phyloP scores from a whole-genome alignment of 257 asterid genomes.

The Oldenlandia corymbosa region DNA sequence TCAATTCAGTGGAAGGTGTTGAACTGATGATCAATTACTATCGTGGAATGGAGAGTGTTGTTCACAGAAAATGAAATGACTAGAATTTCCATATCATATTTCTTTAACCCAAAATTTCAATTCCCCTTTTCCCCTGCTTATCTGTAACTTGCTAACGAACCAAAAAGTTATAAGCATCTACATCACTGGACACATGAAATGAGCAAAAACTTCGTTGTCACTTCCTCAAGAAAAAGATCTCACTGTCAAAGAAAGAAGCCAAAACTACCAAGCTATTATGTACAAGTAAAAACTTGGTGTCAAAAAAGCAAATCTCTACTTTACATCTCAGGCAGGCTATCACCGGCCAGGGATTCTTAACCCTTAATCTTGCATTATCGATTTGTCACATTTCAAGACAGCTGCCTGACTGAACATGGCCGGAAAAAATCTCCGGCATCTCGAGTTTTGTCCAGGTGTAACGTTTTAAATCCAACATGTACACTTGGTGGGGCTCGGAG shows the following conservation, averaged over 20 bases:
- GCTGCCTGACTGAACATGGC: constrained; percentile 72
- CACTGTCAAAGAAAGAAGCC: neutral
- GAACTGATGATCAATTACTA: neutral
- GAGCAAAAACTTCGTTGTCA: too few species aligned
- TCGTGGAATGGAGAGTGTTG: neutral
- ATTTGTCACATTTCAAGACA: constrained; percentile 43
- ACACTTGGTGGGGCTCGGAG: constrained; percentile 32
- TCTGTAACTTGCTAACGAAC: too few species aligned
- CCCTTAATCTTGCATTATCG: neutral
- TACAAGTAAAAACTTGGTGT: neutral
- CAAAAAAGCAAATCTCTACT: too few species aligned
- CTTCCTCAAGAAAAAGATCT: too few species aligned
- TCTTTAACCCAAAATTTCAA: too few species aligned
- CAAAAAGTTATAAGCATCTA: neutral
- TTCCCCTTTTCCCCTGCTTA: neutral
- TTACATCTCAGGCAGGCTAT: too few species aligned
- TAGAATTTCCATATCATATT: neutral
- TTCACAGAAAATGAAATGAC: neutral
- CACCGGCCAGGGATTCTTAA: neutral
- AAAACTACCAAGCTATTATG: neutral
- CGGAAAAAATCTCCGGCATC: constrained; percentile 36
- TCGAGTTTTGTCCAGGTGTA: constrained; percentile 45
- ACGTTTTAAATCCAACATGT: constrained; percentile 37
- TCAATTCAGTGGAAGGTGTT: neutral
- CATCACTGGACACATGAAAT: too few species aligned